Evolutionary conservation across 306 rosid genomes (phyloP).

Genomic region (Casuarina cunninghamiana): DNA sequence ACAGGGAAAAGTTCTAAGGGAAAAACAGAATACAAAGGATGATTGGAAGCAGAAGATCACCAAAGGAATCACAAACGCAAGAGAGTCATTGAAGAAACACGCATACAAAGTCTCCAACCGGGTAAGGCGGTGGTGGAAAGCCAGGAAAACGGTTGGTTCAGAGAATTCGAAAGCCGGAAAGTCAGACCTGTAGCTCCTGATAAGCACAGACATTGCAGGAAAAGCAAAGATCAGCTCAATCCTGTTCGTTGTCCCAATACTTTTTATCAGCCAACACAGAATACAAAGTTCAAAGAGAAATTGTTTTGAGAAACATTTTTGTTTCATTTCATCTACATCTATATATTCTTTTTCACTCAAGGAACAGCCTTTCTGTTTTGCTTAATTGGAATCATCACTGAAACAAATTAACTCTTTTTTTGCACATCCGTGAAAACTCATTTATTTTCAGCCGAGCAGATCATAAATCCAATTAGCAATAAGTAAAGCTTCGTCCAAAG

Average conservation of each 20-base stretch:
- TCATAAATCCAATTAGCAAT: neutral
- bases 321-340: neutral
- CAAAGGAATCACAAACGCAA: conserved; percentile 47
- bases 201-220: conserved; percentile 15
- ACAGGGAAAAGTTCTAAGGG: conserved; percentile 74
- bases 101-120: conserved; percentile 58
- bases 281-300: neutral
- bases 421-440: too few relatives aligned
- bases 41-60: conserved; percentile 65
- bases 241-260: conserved; percentile 12
- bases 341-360: neutral
- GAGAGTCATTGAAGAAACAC: conserved; percentile 59
- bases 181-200: conserved; percentile 60
- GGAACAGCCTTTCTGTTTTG: too few relatives aligned
- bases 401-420: neutral
- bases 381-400: neutral
- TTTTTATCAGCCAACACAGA: conserved; percentile 13
- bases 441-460: too few relatives aligned
- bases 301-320: neutral
- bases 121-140: conserved; percentile 62
- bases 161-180: conserved; percentile 52
- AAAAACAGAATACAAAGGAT: conserved; percentile 44
- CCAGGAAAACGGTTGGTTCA: conserved; percentile 42
- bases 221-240: conserved; percentile 20
- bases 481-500: neutral